Conservation (phyloP, 345 rosid genomes). For the Garcia nutans region DNA sequence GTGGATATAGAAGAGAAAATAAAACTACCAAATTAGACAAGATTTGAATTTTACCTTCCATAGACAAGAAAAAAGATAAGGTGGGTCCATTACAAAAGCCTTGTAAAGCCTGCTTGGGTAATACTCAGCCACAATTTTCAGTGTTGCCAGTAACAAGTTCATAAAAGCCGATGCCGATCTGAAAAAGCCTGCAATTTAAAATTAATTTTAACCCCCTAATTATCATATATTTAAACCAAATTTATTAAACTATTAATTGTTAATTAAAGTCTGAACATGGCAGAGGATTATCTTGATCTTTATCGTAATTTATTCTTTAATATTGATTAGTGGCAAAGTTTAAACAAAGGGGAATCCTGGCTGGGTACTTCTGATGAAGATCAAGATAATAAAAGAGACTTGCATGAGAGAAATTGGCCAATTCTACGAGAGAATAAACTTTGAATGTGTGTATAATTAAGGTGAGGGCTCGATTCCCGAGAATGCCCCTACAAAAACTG, state of each 20-base stretch:
- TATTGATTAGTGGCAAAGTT: neutral
- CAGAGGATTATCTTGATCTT: conserved; percentile 7
- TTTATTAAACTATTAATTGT: neutral
- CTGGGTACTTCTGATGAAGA: conserved; percentile 21
- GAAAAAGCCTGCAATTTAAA: conserved; percentile 68
- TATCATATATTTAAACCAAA: neutral
- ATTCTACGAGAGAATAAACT: conserved; percentile 17
- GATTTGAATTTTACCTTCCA: conserved; percentile 78
- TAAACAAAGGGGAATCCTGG: conserved; percentile 24
- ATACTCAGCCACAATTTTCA: conserved; percentile 73
- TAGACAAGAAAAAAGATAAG: conserved; percentile 78
- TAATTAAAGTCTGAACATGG: conserved; percentile 23
- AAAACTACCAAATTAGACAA: neutral
- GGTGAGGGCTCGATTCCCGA: conserved; percentile 43
- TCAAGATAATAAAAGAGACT: conserved; percentile 21
- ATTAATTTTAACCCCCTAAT: neutral
- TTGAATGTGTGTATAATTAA: neutral
- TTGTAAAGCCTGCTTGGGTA: conserved; percentile 81
- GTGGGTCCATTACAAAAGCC: conserved; percentile 92
- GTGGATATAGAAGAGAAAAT: neutral
- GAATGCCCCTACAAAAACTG: conserved; percentile 38
- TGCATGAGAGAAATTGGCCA: conserved; percentile 31
- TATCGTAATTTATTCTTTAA: neutral
- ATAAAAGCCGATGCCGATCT: conserved; percentile 91
- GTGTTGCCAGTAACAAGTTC: conserved; percentile 65